A percentile compares a stretch with the other conserved stretches of the same genome.
These are phyloP conservation scores for Verticillium klebahnii DNA, from an alignment of 2,329 filamentous ascomycete genomes.

Conservation along the genomic window DNA sequence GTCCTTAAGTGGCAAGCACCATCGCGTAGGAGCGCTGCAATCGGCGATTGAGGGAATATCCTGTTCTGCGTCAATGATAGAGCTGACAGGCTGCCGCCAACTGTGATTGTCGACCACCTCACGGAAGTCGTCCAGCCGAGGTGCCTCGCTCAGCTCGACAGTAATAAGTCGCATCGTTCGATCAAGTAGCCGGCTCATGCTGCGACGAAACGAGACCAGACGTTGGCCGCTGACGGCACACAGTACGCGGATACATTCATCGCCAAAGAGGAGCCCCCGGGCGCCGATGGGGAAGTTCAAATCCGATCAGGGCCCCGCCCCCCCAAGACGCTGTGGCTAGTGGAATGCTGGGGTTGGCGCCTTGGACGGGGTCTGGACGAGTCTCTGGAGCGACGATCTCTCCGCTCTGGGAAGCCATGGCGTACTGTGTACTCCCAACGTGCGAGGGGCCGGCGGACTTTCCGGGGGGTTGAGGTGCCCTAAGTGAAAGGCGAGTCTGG, in stretches of 20 bases:
- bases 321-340: neutral
- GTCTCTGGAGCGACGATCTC: conserved; percentile 3
- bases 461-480: neutral
- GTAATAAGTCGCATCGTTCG: neutral
- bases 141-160: neutral
- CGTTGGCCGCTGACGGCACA: neutral
- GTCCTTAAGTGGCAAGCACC: neutral
- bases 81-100: neutral
- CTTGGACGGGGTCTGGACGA: conserved; percentile 1
- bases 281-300: neutral
- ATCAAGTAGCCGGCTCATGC: neutral
- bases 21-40: neutral
- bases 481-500: neutral
- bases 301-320: neutral
- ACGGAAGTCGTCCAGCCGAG: neutral
- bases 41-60: neutral
- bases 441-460: neutral
- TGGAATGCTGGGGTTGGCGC: neutral
- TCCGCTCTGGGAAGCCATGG: neutral
- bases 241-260: neutral
- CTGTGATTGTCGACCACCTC: neutral
- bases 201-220: neutral
- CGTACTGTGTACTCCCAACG: neutral
- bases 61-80: neutral
- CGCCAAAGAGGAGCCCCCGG: neutral